A percentile compares a stretch with the other conserved stretches of the same genome.
These are phyloP conservation scores for Claviceps maximensis DNA, from an alignment of 2,329 filamentous ascomycete genomes.

Conservation along the genomic window DNA sequence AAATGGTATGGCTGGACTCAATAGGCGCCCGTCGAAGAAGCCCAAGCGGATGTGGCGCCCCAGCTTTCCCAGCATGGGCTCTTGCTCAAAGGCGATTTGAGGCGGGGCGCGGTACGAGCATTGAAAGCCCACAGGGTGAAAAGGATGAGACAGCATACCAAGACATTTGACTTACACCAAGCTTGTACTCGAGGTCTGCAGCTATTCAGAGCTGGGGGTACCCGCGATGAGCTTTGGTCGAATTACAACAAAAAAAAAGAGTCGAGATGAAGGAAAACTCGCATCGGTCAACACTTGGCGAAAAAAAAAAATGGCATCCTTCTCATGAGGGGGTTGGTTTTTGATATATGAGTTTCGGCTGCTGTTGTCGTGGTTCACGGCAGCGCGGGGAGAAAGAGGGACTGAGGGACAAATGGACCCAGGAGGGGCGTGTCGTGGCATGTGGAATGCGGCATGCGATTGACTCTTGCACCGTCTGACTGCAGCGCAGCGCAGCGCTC, in stretches of 20 bases:
- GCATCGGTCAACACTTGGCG: background rate
- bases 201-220: background rate
- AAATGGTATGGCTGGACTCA: constrained; percentile 2
- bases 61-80: background rate
- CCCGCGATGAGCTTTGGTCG: background rate
- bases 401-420: background rate
- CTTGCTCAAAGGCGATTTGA: background rate
- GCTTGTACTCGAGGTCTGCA: too few relatives aligned
- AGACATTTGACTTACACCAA: background rate
- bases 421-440: too few relatives aligned
- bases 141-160: background rate
- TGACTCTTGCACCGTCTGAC: too few relatives aligned
- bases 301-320: background rate
- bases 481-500: background rate
- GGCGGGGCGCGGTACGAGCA: background rate
- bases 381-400: background rate
- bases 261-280: background rate
- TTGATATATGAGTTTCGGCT: background rate
- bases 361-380: background rate
- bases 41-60: constrained; percentile 21
- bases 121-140: background rate
- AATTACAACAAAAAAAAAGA: too few relatives aligned
- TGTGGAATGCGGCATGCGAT: too few relatives aligned
- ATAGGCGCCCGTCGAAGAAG: constrained; percentile 1
- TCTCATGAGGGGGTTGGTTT: background rate